Conservation (phyloP, 768 basidiomycete species). For the Scleroderma bovista region DNA sequence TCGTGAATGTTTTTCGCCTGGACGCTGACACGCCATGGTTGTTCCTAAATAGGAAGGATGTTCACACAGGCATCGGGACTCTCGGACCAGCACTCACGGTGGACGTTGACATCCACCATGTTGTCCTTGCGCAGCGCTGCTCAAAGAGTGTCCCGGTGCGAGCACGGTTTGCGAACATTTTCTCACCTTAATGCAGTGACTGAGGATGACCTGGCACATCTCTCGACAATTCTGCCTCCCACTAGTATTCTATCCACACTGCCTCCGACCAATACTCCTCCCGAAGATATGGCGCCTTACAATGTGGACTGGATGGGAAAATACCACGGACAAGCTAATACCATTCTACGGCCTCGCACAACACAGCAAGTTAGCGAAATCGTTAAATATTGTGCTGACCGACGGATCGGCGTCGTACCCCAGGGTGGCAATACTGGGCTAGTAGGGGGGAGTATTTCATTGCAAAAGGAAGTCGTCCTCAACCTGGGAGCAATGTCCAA, state of each 20-base stretch:
- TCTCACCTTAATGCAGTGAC: conserved; percentile 44
- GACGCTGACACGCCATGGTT: too few species aligned
- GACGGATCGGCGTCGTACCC: conserved; percentile 85
- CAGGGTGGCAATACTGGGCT: conserved; percentile 99
- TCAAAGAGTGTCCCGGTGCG: conserved; percentile 12
- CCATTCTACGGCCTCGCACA: conserved; percentile 85
- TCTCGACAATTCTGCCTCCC: conserved; percentile 57
- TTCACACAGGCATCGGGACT: neutral
- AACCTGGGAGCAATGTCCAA: conserved; percentile 78
- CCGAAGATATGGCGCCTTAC: conserved; percentile 67
- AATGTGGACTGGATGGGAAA: conserved; percentile 98
- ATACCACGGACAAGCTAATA: conserved; percentile 77
- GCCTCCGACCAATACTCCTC: conserved; percentile 38
- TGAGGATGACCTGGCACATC: conserved; percentile 57
- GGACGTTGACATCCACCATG: conserved; percentile 4
- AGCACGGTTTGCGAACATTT: conserved; percentile 17
- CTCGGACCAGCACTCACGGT: too few species aligned
- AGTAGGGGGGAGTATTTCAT: conserved; percentile 90
- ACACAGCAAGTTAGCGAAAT: conserved; percentile 86
- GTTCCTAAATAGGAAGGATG: neutral
- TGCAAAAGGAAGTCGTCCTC: conserved; percentile 83
- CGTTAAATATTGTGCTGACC: conserved; percentile 78
- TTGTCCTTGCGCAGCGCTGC: conserved; percentile 3
- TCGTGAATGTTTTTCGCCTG: too few species aligned
- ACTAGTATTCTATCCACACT: conserved; percentile 67